Percentiles rank a stretch among this genome's conserved stretches.
These are phyloP conservation scores for Boechera stricta DNA, from an alignment of 345 rosid species.

Conservation along the genomic window DNA sequence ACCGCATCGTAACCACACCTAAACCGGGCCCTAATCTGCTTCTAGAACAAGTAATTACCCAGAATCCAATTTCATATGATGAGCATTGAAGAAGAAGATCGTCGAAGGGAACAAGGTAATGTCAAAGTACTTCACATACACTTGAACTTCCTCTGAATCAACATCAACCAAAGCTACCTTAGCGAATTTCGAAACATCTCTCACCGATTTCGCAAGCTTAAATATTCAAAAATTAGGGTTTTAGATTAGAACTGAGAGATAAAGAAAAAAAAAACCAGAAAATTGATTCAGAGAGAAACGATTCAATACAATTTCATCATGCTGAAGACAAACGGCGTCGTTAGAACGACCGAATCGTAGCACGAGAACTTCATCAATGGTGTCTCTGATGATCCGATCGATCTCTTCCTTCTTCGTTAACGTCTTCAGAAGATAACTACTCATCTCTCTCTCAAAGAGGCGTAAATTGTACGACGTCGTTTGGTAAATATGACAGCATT, in stretches of 20 bases:
- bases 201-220: conserved; percentile 78
- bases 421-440: conserved; percentile 50
- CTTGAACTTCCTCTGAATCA: conserved; percentile 78
- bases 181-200: conserved; percentile 74
- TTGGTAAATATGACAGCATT: too few relatives aligned
- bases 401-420: conserved; percentile 77
- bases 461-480: not conserved
- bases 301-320: conserved; percentile 61
- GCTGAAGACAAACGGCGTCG: conserved; percentile 69
- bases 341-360: conserved; percentile 83
- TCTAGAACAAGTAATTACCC: conserved; percentile 51
- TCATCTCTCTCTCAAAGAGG: too few relatives aligned
- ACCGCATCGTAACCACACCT: not conserved
- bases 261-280: not conserved
- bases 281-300: not conserved
- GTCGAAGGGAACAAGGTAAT: conserved; percentile 75
- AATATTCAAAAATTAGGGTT: conserved; percentile 8
- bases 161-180: conserved; percentile 67
- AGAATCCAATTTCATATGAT: conserved; percentile 96
- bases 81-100: conserved; percentile 91
- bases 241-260: not conserved
- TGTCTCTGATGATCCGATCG: conserved; percentile 70
- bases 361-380: conserved; percentile 87
- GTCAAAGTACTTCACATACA: conserved; percentile 85
- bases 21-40: not conserved